Evolutionary conservation across 352 stramenopile genomes (phyloP).

Genomic region (Globisporangium okanoganense): DNA sequence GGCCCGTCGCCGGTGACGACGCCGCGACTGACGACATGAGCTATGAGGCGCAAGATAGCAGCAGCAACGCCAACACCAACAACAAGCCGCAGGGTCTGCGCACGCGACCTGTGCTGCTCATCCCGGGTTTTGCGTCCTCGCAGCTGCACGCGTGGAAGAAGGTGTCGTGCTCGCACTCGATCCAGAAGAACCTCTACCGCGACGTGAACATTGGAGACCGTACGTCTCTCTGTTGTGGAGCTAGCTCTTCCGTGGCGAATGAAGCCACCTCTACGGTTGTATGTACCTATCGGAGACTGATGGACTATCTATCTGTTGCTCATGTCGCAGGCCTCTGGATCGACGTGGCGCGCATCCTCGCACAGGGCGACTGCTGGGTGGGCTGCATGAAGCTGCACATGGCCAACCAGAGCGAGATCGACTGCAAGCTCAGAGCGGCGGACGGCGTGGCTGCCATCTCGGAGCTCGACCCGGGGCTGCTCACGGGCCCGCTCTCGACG

Average conservation of each 20-base stretch:
- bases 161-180: slow-evolving; percentile 44
- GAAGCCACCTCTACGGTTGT: neutral
- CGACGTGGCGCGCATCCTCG: slow-evolving; percentile 63
- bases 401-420: slow-evolving; percentile 58
- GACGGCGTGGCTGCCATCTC: slow-evolving; percentile 59
- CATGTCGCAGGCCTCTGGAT: slow-evolving; percentile 51
- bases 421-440: slow-evolving; percentile 68
- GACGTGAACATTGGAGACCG: slow-evolving; percentile 76
- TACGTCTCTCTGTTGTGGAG: slow-evolving; percentile 18
- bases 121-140: slow-evolving; percentile 76
- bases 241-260: neutral
- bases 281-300: neutral
- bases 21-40: slow-evolving; percentile 1
- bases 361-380: slow-evolving; percentile 75
- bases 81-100: neutral
- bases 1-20: slow-evolving; percentile 9
- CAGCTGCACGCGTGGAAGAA: slow-evolving; percentile 75
- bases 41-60: neutral
- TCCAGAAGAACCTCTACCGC: slow-evolving; percentile 76
- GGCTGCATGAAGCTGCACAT: slow-evolving; percentile 73
- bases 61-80: neutral
- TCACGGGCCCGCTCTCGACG: slow-evolving; percentile 68
- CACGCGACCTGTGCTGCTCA: slow-evolving; percentile 61
- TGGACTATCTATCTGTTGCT: neutral
- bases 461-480: slow-evolving; percentile 70